These are phyloP conservation scores for Phaffia australis DNA, from an alignment of 768 basidiomycete genomes.

Conservation along the genomic window DNA sequence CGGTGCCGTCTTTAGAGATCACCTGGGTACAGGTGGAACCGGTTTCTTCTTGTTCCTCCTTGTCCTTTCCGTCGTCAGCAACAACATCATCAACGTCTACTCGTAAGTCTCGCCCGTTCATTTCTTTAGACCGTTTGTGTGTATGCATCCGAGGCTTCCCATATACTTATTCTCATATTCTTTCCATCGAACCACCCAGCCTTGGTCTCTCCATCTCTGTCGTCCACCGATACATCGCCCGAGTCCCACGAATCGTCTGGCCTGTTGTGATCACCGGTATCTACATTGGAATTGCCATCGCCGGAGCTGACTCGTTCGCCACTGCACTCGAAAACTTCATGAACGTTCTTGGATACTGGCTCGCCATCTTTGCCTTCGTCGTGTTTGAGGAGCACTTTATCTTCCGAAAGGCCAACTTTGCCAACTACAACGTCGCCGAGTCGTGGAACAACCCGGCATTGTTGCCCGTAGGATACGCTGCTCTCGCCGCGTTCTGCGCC, in stretches of 20 bases:
- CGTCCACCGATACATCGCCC: conserved; percentile 41
- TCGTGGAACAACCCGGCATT: conserved; percentile 34
- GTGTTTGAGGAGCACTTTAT: conserved; percentile 47
- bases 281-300: conserved; percentile 45
- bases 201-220: conserved; percentile 45
- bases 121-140: neutral
- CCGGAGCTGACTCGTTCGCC: conserved; percentile 44
- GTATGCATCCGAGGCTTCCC: neutral
- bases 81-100: conserved; percentile 44
- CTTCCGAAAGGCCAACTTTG: conserved; percentile 41
- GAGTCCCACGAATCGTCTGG: conserved; percentile 40
- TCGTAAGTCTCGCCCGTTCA: neutral
- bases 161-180: neutral
- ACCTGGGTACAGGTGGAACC: conserved; percentile 40
- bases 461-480: conserved; percentile 42
- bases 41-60: conserved; percentile 45
- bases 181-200: conserved; percentile 36
- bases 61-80: conserved; percentile 44
- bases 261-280: conserved; percentile 38
- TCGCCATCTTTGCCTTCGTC: conserved; percentile 45
- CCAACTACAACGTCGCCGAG: conserved; percentile 39
- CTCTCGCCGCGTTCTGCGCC: conserved; percentile 35
- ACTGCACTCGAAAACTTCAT: conserved; percentile 42
- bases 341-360: conserved; percentile 42
- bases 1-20: conserved; percentile 40